Conservation (phyloP, 139 green algal genomes). For the Haematococcus lacustris region DNA sequence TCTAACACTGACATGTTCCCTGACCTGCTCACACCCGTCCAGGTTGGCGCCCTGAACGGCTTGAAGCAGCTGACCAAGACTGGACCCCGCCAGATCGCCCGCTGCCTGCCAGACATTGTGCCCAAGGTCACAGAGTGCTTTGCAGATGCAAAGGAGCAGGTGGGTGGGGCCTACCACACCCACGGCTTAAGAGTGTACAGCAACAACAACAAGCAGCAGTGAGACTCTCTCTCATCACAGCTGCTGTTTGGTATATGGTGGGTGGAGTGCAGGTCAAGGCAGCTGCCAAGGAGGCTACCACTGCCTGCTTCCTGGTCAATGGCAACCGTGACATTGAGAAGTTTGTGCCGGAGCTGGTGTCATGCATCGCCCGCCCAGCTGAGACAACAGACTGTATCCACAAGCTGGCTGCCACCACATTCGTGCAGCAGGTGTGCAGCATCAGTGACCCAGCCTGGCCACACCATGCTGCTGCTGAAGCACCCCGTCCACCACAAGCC, state of each 20-base stretch:
- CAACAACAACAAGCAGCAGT: too few relatives aligned
- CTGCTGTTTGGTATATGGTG: too few relatives aligned
- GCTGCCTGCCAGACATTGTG: slow-evolving; percentile 68
- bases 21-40: too few relatives aligned
- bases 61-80: slow-evolving; percentile 46
- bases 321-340: slow-evolving; percentile 82
- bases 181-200: too few relatives aligned
- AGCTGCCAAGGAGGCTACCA: slow-evolving; percentile 32
- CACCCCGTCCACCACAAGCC: too few relatives aligned
- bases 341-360: slow-evolving; percentile 79
- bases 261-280: slow-evolving; percentile 36
- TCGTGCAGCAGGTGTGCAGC: slow-evolving; percentile 67
- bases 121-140: slow-evolving; percentile 58
- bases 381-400: slow-evolving; percentile 82
- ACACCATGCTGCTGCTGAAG: too few relatives aligned
- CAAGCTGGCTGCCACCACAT: slow-evolving; percentile 88
- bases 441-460: too few relatives aligned
- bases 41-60: slow-evolving; percentile 59
- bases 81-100: slow-evolving; percentile 47
- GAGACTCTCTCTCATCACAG: too few relatives aligned
- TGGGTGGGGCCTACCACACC: too few relatives aligned
- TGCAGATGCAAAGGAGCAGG: slow-evolving; percentile 61
- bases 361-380: slow-evolving; percentile 58
- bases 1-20: too few relatives aligned
- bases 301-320: slow-evolving; percentile 30